A percentile compares a stretch with the other conserved stretches of the same genome.
Evolutionary conservation across 345 rosid species (phyloP).

Genomic region (Ceriops zippeliana): DNA sequence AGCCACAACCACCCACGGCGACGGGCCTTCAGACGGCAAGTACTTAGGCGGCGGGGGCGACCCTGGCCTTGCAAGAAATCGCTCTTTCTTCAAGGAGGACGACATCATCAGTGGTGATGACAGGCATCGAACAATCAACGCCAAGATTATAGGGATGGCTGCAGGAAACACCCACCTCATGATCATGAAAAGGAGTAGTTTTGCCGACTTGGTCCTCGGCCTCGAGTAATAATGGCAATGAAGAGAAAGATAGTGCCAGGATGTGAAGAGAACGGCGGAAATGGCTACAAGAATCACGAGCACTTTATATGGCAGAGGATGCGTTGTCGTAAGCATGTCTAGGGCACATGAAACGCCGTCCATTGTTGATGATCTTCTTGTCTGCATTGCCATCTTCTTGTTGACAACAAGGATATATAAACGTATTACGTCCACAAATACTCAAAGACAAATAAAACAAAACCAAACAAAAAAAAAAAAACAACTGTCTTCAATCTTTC

Average conservation of each 20-base stretch:
- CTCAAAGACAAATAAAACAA: too few species aligned
- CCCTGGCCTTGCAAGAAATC: neutral
- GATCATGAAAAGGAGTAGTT: neutral
- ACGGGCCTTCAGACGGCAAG: neutral
- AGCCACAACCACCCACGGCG: conserved; percentile 4
- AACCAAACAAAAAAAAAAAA: too few species aligned
- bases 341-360: neutral
- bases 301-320: conserved; percentile 8
- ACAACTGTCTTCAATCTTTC: too few species aligned
- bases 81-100: neutral
- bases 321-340: neutral
- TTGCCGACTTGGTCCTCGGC: neutral
- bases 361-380: neutral
- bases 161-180: conserved; percentile 3
- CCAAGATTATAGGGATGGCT: neutral
- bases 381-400: neutral
- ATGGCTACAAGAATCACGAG: neutral
- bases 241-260: neutral
- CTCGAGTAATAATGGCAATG: neutral
- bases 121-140: conserved; percentile 8
- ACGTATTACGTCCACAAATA: too few species aligned
- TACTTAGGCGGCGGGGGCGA: neutral
- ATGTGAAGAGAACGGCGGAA: neutral
- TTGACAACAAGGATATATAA: too few species aligned
- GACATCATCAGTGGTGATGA: neutral